These are phyloP conservation scores for Colletotrichum euphorbiae DNA, from an alignment of 2,329 filamentous ascomycete species.

Conservation along the genomic window DNA sequence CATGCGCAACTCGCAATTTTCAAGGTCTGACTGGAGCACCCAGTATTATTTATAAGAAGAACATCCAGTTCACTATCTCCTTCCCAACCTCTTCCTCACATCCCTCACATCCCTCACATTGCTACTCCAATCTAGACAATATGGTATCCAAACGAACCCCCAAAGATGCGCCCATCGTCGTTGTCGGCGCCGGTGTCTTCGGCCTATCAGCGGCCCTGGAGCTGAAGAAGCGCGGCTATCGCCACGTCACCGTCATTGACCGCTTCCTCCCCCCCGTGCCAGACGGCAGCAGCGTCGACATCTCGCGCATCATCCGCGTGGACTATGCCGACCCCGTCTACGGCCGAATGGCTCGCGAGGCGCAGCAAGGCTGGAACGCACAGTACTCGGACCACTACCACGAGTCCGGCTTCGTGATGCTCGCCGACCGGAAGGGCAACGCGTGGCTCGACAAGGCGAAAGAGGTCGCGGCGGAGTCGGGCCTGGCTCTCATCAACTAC, in stretches of 20 bases:
- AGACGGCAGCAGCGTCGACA: conserved; percentile 55
- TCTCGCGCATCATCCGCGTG: conserved; percentile 54
- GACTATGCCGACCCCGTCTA: conserved; percentile 77
- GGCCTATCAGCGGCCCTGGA: conserved; percentile 47
- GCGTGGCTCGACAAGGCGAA: conserved; percentile 38
- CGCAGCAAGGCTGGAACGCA: conserved; percentile 44
- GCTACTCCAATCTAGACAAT: rapidly evolving
- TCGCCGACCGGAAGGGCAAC: conserved; percentile 40
- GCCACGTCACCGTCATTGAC: conserved; percentile 52
- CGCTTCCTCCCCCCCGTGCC: conserved; percentile 50
- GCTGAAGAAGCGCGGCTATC: conserved; percentile 44
- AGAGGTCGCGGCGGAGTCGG: conserved; percentile 39
- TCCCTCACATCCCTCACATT: rapidly evolving
- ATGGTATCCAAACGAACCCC: conserved; percentile 22
- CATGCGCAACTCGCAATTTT: too few relatives aligned
- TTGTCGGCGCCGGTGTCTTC: conserved; percentile 49
- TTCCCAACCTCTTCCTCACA: rapidly evolving
- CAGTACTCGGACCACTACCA: conserved; percentile 48
- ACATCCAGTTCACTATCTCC: neutral
- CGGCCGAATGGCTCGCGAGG: conserved; percentile 63
- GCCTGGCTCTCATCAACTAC: conserved; percentile 47
- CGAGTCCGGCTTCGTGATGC: conserved; percentile 49
- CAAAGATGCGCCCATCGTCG: conserved; percentile 43
- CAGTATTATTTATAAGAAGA: too few relatives aligned
- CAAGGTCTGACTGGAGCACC: too few relatives aligned